Base-by-base conservation (phyloP, 2,329 filamentous ascomycete genomes). In the Hypoxylon rubiginosum region DNA sequence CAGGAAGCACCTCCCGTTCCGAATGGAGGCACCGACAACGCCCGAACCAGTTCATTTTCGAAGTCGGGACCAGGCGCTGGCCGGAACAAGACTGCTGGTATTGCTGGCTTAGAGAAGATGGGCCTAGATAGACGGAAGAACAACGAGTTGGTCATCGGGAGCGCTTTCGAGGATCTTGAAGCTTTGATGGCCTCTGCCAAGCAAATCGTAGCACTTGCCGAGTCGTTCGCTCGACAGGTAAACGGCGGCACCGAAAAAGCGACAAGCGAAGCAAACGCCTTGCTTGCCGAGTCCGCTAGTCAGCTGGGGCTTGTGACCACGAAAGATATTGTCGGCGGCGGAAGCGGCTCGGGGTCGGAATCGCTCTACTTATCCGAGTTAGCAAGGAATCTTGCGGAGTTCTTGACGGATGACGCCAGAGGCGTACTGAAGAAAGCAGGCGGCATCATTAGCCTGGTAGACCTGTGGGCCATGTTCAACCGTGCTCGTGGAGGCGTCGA, bases 161-260 rank as follows among this genome's bases (percentile, higher is more conserved):
- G 88, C 70, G 94, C 96, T 0, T 99, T 99, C 74, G 95, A 97
- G 77, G 96, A 99, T 75, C 86, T 99, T 0, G 95, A 98, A 77
- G 94, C 96, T 3, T 84, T 99, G 39, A 99, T 98, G 95, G 93
- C 94, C 2, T 97, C 95, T 3, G 96, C 96, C 4, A 97, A 98
- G 77, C 93, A 99, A 76, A 93, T 99, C 52, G 91, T 98, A 54
- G 93, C 94, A 4, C 89, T 99, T 45, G 96, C 96, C 0, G 95
- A 98, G 79, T 90, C 90, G 15, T 95, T 98, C 72, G 90, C 93
- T 1, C 85, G 88, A 11, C 91, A 94, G 74, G 82, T 82, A 19
- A 87, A 87, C 66, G 82, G 84, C 9, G 79, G 80, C 62, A 81
- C 83, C 19, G 87, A 86, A 21, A 86, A 84, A n/a, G 85, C 83